A percentile compares a stretch with the other conserved stretches of the same genome.
These are phyloP conservation scores for Zymoseptoria crescenta DNA, from an alignment of 2,329 filamentous ascomycete genomes.

Conservation along the genomic window DNA sequence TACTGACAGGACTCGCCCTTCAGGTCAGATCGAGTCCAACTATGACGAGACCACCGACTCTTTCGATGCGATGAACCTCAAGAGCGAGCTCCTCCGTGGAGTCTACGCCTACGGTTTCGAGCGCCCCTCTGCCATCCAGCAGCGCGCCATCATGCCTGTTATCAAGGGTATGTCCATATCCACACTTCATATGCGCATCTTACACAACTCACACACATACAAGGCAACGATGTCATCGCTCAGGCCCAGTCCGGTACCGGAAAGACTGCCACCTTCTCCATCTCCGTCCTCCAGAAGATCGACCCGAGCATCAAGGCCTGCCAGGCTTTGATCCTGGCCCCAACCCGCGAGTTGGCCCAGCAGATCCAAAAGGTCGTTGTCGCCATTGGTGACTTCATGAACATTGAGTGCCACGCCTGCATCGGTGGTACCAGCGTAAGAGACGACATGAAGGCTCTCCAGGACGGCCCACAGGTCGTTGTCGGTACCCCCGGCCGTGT, in stretches of 20 bases:
- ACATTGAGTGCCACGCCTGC: constrained; percentile 96
- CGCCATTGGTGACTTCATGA: constrained; percentile 99
- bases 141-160: constrained; percentile 99
- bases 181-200: neutral
- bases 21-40: constrained; percentile 99
- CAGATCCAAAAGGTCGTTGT: constrained; percentile 99
- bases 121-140: constrained; percentile 98
- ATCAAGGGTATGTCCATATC: constrained; percentile 73
- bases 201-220: constrained; percentile 8
- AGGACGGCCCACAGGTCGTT: constrained; percentile 93
- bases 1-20: constrained; percentile 19
- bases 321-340: constrained; percentile 96
- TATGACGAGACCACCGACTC: constrained; percentile 99
- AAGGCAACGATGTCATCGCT: constrained; percentile 96
- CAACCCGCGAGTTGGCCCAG: constrained; percentile 95
- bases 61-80: constrained; percentile 97
- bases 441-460: constrained; percentile 96
- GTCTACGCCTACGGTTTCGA: constrained; percentile 99
- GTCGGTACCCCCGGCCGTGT: constrained; percentile 98
- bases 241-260: constrained; percentile 99
- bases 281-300: constrained; percentile 98
- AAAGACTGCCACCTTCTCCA: constrained; percentile 99
- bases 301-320: constrained; percentile 90
- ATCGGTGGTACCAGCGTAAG: constrained; percentile 97
- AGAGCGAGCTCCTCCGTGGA: constrained; percentile 93